Evolutionary conservation across 139 green algal species (phyloP).

Genomic region (Yamagishiella unicocca): DNA sequence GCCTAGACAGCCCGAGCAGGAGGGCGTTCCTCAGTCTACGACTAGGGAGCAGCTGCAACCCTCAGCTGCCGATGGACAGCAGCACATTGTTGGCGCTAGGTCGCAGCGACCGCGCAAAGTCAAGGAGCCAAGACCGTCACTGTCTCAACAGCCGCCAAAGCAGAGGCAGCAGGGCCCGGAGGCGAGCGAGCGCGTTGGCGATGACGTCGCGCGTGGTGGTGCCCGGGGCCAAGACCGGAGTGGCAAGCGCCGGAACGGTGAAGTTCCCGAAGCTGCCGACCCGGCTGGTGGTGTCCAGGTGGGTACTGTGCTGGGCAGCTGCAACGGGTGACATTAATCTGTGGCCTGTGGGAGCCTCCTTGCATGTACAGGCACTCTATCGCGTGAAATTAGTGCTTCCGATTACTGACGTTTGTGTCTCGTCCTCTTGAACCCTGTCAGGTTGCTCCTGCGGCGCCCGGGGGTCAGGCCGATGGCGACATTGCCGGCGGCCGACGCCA

Average conservation of each 20-base stretch:
- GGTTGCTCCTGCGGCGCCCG: too few relatives aligned
- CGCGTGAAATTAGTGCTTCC: too few relatives aligned
- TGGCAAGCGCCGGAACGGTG: neutral
- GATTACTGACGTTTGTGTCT: too few relatives aligned
- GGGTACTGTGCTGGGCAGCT: too few relatives aligned
- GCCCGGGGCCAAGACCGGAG: neutral
- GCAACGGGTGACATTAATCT: too few relatives aligned
- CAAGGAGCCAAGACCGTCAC: neutral
- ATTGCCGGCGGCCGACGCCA: slow-evolving; percentile 3
- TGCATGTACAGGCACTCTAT: neutral
- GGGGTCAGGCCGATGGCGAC: neutral
- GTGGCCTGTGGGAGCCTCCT: too few relatives aligned
- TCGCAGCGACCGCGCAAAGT: slow-evolving; percentile 1
- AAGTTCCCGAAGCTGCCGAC: neutral
- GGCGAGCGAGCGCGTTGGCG: neutral
- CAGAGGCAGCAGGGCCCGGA: neutral
- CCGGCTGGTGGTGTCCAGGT: neutral
- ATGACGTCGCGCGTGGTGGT: neutral
- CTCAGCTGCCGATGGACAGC: neutral
- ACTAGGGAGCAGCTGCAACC: neutral
- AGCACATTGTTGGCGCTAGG: neutral
- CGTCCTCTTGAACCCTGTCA: too few relatives aligned
- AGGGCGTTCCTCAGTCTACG: neutral
- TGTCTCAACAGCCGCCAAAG: neutral
- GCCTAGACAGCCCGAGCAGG: neutral